Evolutionary conservation across 306 rosid species (phyloP).

Genomic region (Chamaecrista fasciculata): DNA sequence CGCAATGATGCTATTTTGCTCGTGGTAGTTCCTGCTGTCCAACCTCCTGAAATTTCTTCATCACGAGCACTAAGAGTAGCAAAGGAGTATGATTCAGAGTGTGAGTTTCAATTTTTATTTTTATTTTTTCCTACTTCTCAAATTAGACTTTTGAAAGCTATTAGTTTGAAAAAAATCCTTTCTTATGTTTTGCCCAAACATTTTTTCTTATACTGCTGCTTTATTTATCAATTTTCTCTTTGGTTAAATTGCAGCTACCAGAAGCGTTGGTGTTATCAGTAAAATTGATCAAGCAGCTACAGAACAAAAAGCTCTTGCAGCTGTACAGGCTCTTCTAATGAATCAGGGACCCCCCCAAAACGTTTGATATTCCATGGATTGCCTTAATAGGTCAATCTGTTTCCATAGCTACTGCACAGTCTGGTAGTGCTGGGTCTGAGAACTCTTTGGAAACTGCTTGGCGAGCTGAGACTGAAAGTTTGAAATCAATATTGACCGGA

Average conservation of each 20-base stretch:
- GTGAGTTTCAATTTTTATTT: slow-evolving; percentile 41
- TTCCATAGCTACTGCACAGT: slow-evolving; percentile 83
- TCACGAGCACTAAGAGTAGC: slow-evolving; percentile 79
- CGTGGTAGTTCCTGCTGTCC: slow-evolving; percentile 82
- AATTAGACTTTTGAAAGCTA: neutral
- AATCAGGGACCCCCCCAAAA: slow-evolving; percentile 87
- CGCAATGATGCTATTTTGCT: slow-evolving; percentile 89
- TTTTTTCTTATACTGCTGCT: neutral
- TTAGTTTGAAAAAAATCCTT: slow-evolving; percentile 11
- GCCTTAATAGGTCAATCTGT: slow-evolving; percentile 96
- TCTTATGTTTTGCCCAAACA: slow-evolving; percentile 6
- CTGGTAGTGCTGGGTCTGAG: slow-evolving; percentile 78
- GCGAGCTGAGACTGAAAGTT: slow-evolving; percentile 96
- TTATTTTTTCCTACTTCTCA: neutral
- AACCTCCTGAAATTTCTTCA: slow-evolving; percentile 86
- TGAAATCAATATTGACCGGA: slow-evolving; percentile 87
- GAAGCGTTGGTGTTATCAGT: slow-evolving; percentile 90
- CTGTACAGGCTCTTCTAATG: slow-evolving; percentile 84
- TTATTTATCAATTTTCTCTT: slow-evolving; percentile 1
- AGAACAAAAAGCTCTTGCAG: slow-evolving; percentile 89
- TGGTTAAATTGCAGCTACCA: slow-evolving; percentile 56
- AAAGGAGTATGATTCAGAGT: slow-evolving; percentile 85
- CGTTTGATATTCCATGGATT: slow-evolving; percentile 92
- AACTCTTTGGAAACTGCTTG: slow-evolving; percentile 93
- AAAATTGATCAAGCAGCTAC: slow-evolving; percentile 92